phyloP scores from a whole-genome alignment of 163 green algal genomes.

The Chlamydomonas reinhardtii region DNA sequence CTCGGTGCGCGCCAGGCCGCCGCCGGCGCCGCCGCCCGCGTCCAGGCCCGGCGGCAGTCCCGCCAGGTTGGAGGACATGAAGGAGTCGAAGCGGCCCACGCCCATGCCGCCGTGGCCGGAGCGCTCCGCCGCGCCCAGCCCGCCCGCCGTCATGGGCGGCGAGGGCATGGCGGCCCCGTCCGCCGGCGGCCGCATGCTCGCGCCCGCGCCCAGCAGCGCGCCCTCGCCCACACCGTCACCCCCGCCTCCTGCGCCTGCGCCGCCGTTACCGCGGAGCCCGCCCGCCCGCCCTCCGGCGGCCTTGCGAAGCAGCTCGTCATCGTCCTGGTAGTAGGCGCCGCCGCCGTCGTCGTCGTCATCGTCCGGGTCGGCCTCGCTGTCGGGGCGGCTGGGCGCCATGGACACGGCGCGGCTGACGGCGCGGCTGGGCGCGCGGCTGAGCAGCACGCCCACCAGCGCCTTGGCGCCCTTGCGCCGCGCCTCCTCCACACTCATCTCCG shows the following conservation, averaged over 20 bases:
- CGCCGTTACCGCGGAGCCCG: no score
- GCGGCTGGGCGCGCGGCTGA: constrained; percentile 23
- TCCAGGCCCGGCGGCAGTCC: constrained; percentile 16
- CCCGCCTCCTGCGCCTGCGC: no score
- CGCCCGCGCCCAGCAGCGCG: no score
- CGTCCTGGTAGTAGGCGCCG: not conserved
- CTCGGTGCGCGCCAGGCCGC: not conserved
- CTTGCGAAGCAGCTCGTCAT: no score
- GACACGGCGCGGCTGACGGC: not conserved
- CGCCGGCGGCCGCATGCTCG: no score
- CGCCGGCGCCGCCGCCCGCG: not conserved
- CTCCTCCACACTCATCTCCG: constrained; percentile 41
- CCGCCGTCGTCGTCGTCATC: not conserved
- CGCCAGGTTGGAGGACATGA: not conserved
- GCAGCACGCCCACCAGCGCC: constrained; percentile 39
- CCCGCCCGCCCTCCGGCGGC: not conserved
- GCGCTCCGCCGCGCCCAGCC: not conserved
- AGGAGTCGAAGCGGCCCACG: constrained; percentile 21
- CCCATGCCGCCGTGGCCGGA: not conserved
- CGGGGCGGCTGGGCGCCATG: constrained; percentile 18
- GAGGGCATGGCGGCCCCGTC: no score
- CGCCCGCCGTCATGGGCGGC: no score
- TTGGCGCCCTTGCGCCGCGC: constrained; percentile 31
- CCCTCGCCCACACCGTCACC: no score
- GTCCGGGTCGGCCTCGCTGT: not conserved